These are phyloP conservation scores for Eucalyptus erythrocorys DNA, from an alignment of 345 rosid species.

Conservation along the genomic window DNA sequence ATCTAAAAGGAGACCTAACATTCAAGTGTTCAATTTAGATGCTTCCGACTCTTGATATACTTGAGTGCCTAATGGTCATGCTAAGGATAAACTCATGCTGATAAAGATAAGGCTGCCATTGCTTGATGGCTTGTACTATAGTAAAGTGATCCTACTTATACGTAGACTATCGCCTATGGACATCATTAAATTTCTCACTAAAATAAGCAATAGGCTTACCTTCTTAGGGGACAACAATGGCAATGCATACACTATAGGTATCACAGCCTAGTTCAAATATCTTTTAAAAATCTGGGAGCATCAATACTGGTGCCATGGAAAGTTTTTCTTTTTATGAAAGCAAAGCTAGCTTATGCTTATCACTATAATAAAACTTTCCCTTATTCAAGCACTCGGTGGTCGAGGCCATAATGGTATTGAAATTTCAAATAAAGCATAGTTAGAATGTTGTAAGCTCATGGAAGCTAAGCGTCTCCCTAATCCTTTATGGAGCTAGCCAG, in stretches of 20 bases:
- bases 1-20: not conserved
- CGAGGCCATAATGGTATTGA: not conserved
- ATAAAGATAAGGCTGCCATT: not conserved
- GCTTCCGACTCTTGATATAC: not conserved
- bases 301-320: not conserved
- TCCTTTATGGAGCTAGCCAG: not conserved
- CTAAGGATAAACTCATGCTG: not conserved
- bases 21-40: not conserved
- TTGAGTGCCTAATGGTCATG: not conserved
- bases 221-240: not conserved
- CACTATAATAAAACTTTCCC: not conserved
- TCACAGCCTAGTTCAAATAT: not conserved
- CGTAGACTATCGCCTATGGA: fast-evolving
- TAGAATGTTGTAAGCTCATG: not conserved
- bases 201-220: not conserved
- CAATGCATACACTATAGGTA: fast-evolving
- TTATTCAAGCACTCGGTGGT: not conserved
- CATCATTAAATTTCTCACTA: not conserved
- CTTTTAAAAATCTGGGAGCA: not conserved
- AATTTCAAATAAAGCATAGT: not conserved
- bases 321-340: not conserved
- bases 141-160: not conserved
- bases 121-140: not conserved
- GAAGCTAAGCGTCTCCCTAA: not conserved
- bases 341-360: not conserved